Base-by-base conservation (phyloP, 129 eudicot species). In the Scalesia atractyloides region DNA sequence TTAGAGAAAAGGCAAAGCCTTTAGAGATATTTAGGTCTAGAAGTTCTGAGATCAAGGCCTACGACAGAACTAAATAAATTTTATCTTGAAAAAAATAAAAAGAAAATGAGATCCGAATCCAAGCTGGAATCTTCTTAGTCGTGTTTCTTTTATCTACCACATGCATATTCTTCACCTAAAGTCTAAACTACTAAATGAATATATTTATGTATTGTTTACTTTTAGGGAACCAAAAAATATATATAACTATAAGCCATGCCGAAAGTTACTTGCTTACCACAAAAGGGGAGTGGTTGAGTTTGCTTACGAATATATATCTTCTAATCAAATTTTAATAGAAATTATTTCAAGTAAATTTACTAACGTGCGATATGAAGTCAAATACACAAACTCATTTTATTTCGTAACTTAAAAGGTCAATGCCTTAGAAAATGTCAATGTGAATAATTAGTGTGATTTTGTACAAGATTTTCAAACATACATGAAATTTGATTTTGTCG, bases 271-370 rank as follows among this genome's bases (percentile, higher is more conserved):
- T n/a, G 19, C 56, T 14, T 14, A 6, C 9, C 56, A 50, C 56
- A 15, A 50, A 50, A 50, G 56, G 56, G 56, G 56, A 50, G 18
- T 50, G 20, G 56, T 50, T 50, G 56, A 50, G 56, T n/a, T 50
- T 50, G 56, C 9, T 50, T 50, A 14, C 7, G 9, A 50, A 50
- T 50, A 16, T n/a, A 3, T 3, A 15, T 5, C 5, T n/a, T n/a
- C 0, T n/a, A 0, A 50, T 14, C n/a, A 15, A 1, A 50, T 47
- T 47, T 47, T 12, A 12, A 12, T 3, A 2, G 51, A 41, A 41
- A 7, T 41, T 41, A 41, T 41, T 41, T 41, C 46, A 41, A 0
- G 46, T 0, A 41, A 41, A 6, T 41, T 41, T 41, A 6, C 2
- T 7, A 8, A 41, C 1, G 11, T 8, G 46, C 10, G 46, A 41